These are phyloP conservation scores for Suillus decipiens DNA, from an alignment of 768 basidiomycete species.

Conservation along the genomic window DNA sequence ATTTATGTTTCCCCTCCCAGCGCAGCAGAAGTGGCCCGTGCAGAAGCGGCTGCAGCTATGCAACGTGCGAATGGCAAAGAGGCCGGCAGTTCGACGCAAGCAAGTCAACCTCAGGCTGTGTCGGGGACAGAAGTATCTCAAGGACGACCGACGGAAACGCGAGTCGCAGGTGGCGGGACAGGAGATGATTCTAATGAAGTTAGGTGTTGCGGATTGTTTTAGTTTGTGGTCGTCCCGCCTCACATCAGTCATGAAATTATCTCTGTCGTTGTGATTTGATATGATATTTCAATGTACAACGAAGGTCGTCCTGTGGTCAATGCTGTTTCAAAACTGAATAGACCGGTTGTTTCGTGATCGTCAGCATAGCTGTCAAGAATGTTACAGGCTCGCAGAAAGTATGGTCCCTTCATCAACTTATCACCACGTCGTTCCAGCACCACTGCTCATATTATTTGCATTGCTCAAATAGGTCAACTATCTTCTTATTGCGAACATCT, in stretches of 20 bases:
- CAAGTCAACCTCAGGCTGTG: neutral
- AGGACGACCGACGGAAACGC: neutral
- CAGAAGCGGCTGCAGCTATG: neutral
- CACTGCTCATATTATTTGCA: no score
- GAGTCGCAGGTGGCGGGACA: neutral
- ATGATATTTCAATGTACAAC: no score
- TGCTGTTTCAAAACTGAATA: no score
- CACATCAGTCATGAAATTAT: neutral
- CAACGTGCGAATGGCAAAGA: neutral
- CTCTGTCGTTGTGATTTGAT: no score
- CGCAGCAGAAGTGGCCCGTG: neutral
- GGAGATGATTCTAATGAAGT: neutral
- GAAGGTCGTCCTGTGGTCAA: no score
- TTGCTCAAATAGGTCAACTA: no score
- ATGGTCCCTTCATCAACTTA: no score
- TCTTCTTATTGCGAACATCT: no score
- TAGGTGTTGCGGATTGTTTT: neutral
- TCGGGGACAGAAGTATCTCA: neutral
- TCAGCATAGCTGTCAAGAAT: no score
- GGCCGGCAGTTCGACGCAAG: neutral
- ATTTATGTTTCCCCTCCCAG: neutral
- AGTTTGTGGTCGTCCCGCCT: neutral
- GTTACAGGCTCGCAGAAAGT: no score
- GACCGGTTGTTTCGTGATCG: no score
- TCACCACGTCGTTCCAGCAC: no score